Evolutionary conservation across 2,329 filamentous ascomycete genomes (phyloP), one percentile per base, ranked within the genome.

Genomic region (Thielaviopsis ethacetica): DNA sequence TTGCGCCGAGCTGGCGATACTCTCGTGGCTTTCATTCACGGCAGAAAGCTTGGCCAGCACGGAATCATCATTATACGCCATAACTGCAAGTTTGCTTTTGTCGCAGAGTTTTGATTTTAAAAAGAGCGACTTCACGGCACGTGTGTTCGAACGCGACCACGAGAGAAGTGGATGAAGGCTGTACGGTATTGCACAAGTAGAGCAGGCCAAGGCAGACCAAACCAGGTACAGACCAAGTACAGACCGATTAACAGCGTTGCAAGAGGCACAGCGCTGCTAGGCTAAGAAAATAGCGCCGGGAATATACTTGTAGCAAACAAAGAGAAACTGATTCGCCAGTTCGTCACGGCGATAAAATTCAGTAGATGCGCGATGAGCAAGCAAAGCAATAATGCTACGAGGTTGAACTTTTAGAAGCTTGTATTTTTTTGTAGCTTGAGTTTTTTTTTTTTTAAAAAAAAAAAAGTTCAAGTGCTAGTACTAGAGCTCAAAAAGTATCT

Each of bases 41-140:
- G 90, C 88, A 34, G 91, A 94, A 58, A 98, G 84, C 75, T 96
- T 96, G 58, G 91, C 89, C 70, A 91, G 83, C 59, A 98, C 90
- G 53, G 90, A 88, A 74, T 98, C 93, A 72, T 97, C 91, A 64
- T 86, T 93, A 74, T 95, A 97, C 53, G 93, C 85, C 91, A 98
- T 96, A 62, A 62, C 61, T 71, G 65, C 21, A 30, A 54, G 38
- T 5, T 49, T 38, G 24, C 9, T 27, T 21, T 49, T 49, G 44
- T 10, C 17, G 44, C 44, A 49, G n/a, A 49, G 9, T 49, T 19
- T 9, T 19, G 17, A 5, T 49, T 34, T 21, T n/a, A 49, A 49
- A 19, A 1, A 21, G 44, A 49, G n/a, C n/a, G 5, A 49, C 17
- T n/a, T 19, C n/a, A 49, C 44, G n/a, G 19, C n/a, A 49, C 38